Conservation (phyloP, 805 yeast genomes). For the Ascoidea asiatica region DNA sequence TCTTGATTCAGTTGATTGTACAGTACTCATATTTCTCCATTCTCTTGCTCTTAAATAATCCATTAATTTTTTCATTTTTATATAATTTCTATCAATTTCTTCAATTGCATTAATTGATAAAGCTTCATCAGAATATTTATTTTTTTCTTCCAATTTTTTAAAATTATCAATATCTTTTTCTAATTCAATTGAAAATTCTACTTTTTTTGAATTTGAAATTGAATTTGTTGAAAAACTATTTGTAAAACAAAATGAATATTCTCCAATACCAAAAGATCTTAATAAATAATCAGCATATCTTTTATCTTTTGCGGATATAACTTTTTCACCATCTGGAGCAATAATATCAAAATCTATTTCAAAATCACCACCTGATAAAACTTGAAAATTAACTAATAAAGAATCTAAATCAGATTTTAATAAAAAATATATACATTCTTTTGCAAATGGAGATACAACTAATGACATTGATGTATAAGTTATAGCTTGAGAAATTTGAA, state of each 20-base stretch:
- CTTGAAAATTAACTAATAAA: conserved; percentile 16
- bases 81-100: conserved; percentile 45
- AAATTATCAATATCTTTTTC: conserved; percentile 25
- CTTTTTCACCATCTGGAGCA: conserved; percentile 35
- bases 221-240: conserved; percentile 51
- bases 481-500: conserved; percentile 4
- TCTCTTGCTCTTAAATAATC: conserved; percentile 92
- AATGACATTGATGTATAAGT: conserved; percentile 22
- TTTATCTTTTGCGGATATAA: conserved; percentile 38
- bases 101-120: conserved; percentile 40
- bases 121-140: conserved; percentile 34
- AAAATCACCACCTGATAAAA: conserved; percentile 53
- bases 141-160: conserved; percentile 18
- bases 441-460: conserved; percentile 25
- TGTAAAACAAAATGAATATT: conserved; percentile 53
- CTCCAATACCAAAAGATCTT: conserved; percentile 44
- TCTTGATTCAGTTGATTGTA: conserved; percentile 64
- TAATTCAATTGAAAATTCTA: conserved; percentile 45
- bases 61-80: conserved; percentile 45
- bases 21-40: conserved; percentile 92
- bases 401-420: conserved; percentile 23
- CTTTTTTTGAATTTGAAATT: conserved; percentile 30
- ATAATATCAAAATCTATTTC: conserved; percentile 52
- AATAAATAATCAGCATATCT: conserved; percentile 52
- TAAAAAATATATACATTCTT: conserved; percentile 28